These are phyloP conservation scores for Hypoxylon sp. DNA, from an alignment of 2,329 filamentous ascomycete genomes.

Conservation along the genomic window DNA sequence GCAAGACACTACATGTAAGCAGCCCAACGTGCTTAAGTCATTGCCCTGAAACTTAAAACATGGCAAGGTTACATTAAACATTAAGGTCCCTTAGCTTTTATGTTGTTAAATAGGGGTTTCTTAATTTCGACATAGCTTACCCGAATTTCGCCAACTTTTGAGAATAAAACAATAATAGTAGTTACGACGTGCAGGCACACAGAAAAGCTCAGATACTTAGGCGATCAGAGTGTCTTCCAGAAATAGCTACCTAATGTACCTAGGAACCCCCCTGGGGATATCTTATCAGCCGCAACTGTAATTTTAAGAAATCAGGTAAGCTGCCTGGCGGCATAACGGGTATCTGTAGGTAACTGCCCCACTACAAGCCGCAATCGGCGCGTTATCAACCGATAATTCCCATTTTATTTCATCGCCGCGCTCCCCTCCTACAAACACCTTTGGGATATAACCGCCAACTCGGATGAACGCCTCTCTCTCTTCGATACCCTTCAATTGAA, in stretches of 20 bases:
- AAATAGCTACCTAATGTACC: no score
- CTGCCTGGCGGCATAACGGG: not conserved
- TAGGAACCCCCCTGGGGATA: not conserved
- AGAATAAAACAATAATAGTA: not conserved
- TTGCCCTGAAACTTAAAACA: not conserved
- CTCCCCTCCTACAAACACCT: constrained; percentile 24
- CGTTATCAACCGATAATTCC: constrained; percentile 20
- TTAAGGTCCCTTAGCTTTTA: not conserved
- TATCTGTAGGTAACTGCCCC: constrained; percentile 23
- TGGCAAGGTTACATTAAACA: not conserved
- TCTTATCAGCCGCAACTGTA: constrained; percentile 22
- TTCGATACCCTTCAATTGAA: constrained; percentile 22
- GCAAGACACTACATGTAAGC: not conserved
- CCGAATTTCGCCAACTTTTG: not conserved
- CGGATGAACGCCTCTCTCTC: constrained; percentile 6
- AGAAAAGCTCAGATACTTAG: constrained; percentile 5
- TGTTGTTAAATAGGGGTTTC: not conserved
- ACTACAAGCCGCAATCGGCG: constrained; percentile 43
- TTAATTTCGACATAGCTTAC: not conserved
- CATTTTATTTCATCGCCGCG: constrained; percentile 34
- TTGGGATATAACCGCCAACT: constrained; percentile 21
- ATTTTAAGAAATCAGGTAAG: constrained; percentile 17
- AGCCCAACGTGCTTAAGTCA: not conserved
- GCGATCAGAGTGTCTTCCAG: constrained; percentile 9
- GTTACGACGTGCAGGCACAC: not conserved